phyloP scores from a whole-genome alignment of 208 protist species.

The Trichomonas vaginalis region DNA sequence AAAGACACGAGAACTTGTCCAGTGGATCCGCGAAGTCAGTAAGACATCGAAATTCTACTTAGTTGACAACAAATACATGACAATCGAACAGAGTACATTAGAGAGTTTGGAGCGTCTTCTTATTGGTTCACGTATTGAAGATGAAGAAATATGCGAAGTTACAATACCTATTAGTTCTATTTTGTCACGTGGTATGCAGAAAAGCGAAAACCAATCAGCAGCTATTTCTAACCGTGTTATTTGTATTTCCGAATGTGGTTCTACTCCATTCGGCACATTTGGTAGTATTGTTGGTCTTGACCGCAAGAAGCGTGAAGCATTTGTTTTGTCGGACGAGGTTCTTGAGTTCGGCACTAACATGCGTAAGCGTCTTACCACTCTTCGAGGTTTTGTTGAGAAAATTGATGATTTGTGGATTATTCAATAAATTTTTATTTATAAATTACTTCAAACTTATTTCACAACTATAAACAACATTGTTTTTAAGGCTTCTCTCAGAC shows the following conservation, averaged over 20 bases:
- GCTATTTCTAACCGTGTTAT: neutral
- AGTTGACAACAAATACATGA: neutral
- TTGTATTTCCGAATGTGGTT: neutral
- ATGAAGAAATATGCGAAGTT: neutral
- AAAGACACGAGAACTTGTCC: neutral
- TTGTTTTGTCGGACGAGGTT: neutral
- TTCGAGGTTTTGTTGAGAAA: neutral
- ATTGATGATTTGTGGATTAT: slow-evolving; percentile 1
- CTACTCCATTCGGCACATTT: neutral
- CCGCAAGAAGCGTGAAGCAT: neutral
- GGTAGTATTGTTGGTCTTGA: neutral
- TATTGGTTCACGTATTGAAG: neutral
- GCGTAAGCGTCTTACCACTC: neutral
- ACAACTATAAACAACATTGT: too few species aligned
- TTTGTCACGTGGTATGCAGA: neutral
- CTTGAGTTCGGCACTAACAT: neutral
- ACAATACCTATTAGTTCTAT: neutral
- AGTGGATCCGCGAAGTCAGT: neutral
- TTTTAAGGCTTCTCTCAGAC: too few species aligned
- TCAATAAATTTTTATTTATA: neutral
- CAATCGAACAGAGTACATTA: neutral
- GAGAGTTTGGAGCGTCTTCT: neutral
- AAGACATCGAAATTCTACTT: neutral
- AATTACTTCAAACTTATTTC: too few species aligned
- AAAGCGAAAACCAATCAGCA: neutral